Conservation (phyloP, 768 basidiomycete genomes). For the Lactarius akahatsu region DNA sequence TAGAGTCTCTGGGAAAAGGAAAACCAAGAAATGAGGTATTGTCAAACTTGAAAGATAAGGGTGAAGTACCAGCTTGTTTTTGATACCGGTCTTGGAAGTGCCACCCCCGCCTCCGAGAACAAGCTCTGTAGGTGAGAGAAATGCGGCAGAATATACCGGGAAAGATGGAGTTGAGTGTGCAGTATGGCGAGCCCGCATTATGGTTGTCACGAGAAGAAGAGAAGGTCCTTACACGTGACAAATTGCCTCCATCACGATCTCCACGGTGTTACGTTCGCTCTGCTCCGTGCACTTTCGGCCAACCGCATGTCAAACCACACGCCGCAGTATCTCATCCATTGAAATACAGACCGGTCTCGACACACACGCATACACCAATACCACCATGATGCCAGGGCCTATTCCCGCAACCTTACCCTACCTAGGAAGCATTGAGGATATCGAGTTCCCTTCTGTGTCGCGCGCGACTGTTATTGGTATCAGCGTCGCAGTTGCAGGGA, state of each 20-base stretch:
- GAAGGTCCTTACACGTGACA: background rate
- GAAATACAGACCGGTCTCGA: background rate
- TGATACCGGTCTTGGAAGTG: slow-evolving; percentile 80
- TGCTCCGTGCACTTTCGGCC: background rate
- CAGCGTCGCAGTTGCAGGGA: slow-evolving; percentile 76
- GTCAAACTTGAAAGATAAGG: background rate
- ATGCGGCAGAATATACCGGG: slow-evolving; percentile 86
- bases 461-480: slow-evolving; percentile 72
- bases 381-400: background rate
- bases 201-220: slow-evolving; percentile 10
- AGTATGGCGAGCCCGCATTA: slow-evolving; percentile 80
- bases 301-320: slow-evolving; percentile 11
- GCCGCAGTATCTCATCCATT: background rate
- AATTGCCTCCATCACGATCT: background rate
- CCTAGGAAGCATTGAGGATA: slow-evolving; percentile 25
- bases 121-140: slow-evolving; percentile 66
- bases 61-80: slow-evolving; percentile 83
- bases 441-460: slow-evolving; percentile 55
- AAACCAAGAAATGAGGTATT: background rate
- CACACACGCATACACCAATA: slow-evolving; percentile 1
- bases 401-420: background rate
- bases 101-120: slow-evolving; percentile 92
- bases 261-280: background rate
- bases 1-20: slow-evolving; percentile 60
- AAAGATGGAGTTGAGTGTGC: slow-evolving; percentile 75